Evolutionary conservation across 352 stramenopile species (phyloP).

Genomic region (Phytophthora quininea): DNA sequence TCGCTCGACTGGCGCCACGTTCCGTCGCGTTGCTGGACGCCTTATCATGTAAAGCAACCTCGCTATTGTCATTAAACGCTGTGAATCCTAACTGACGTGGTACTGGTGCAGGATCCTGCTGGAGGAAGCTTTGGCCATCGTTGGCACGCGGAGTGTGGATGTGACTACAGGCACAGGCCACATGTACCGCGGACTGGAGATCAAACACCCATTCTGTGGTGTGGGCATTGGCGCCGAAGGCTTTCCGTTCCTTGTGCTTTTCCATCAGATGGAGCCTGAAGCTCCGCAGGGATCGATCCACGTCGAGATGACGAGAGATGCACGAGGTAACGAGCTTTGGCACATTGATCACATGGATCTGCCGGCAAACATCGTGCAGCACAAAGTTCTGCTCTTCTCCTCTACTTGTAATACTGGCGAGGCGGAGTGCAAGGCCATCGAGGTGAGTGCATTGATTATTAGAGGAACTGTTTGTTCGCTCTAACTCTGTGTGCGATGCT

Average conservation of each 20-base stretch:
- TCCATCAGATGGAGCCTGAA: constrained; percentile 53
- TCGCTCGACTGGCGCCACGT: constrained; percentile 24
- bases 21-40: constrained; percentile 40
- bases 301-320: constrained; percentile 15
- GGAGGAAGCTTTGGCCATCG: constrained; percentile 50
- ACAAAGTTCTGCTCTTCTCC: constrained; percentile 42
- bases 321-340: constrained; percentile 12
- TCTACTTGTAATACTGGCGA: constrained; percentile 32
- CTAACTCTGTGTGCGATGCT: too few species aligned
- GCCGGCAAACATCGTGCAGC: constrained; percentile 30
- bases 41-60: constrained; percentile 68
- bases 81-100: too few species aligned
- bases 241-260: constrained; percentile 48
- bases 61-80: too few species aligned
- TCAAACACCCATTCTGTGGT: constrained; percentile 35
- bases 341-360: constrained; percentile 36
- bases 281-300: constrained; percentile 36
- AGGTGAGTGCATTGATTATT: too few species aligned
- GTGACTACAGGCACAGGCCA: constrained; percentile 34
- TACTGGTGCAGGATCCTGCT: constrained; percentile 42
- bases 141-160: constrained; percentile 30
- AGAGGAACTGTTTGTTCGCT: too few species aligned
- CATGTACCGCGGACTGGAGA: constrained; percentile 27
- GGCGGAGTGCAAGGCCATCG: constrained; percentile 38
- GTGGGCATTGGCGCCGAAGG: constrained; percentile 45